A percentile compares a stretch with the other conserved stretches of the same genome.
Conservation (phyloP, 768 basidiomycete genomes). For the Phaffia australis region DNA sequence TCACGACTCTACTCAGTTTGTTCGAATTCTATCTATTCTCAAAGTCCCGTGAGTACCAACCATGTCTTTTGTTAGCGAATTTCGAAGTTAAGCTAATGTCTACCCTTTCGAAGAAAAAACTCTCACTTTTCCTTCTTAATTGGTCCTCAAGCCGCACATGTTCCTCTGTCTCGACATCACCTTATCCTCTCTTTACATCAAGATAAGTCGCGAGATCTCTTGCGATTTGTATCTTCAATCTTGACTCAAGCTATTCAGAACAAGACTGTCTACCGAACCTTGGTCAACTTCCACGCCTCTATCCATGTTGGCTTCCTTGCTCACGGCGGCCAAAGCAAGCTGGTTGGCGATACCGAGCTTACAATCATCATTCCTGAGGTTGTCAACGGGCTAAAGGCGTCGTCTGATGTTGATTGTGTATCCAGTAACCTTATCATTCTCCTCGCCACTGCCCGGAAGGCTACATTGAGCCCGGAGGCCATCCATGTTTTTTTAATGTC, state of each 20-base stretch:
- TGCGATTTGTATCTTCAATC: slow-evolving; percentile 58
- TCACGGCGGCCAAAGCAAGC: slow-evolving; percentile 33
- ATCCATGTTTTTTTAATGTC: slow-evolving; percentile 41
- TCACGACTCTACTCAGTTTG: slow-evolving; percentile 87
- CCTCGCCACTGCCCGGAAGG: slow-evolving; percentile 57
- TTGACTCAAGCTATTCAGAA: slow-evolving; percentile 47
- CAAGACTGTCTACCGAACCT: slow-evolving; percentile 48
- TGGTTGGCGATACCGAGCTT: slow-evolving; percentile 48
- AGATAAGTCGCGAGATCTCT: slow-evolving; percentile 44
- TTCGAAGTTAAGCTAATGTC: slow-evolving; percentile 11
- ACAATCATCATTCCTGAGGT: slow-evolving; percentile 32
- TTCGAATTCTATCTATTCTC: slow-evolving; percentile 81
- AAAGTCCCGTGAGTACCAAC: slow-evolving; percentile 52
- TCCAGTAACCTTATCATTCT: slow-evolving; percentile 65
- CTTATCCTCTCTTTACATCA: slow-evolving; percentile 51
- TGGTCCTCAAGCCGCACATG: slow-evolving; percentile 64
- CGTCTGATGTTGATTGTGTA: slow-evolving; percentile 6
- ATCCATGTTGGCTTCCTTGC: slow-evolving; percentile 69
- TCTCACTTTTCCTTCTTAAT: slow-evolving; percentile 53
- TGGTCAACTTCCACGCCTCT: slow-evolving; percentile 73
- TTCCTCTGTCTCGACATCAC: slow-evolving; percentile 58
- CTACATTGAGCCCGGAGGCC: slow-evolving; percentile 50
- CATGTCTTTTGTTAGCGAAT: slow-evolving; percentile 27
- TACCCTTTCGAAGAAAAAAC: slow-evolving; percentile 12
- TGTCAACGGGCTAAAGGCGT: slow-evolving; percentile 28